Base-by-base conservation (phyloP, 176 grass and related monocot species). In the Calamus simplicifolius region DNA sequence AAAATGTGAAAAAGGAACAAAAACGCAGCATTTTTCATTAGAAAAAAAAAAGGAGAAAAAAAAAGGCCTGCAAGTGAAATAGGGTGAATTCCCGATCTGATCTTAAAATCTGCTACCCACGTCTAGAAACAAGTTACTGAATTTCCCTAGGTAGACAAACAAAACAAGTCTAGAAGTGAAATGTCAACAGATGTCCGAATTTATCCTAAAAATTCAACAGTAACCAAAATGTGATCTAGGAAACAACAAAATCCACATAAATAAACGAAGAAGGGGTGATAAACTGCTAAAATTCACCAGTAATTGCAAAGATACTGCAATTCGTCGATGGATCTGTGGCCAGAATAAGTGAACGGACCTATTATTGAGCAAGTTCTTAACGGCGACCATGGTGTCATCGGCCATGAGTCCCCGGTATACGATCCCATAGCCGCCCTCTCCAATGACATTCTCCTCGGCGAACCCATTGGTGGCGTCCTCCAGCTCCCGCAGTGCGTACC, bases 321-420 rank as follows among this genome's bases (percentile, higher is more conserved):
- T 43, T 43, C 35, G 21, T 27, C 21, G 57, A 28, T 15, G 12
- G 14, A 17, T 59, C 1, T 4, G 5, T 5, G 14, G 27, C 1
- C 5, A 4, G 3, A 18, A 28, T 23, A 23, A 59, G 17, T 28
- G 56, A 12, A 26, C 27, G 6, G 2, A 90, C 92, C 92, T 80
- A 69, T 91, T 91, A 62, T 97, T 97, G 74, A 85, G 83, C 62
- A 97, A 83, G 69, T 82, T 88, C 73, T 97, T 97, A 58, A 97
- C 69, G 73, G 92, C 92, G 63, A 91, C 80, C 59, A 67, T 60
- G 75, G 80, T 82, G 52, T 64, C 60, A 81, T 97, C 81, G 3
- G 63, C 38, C 38, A 97, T 65, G 21, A 82, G 72, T 25, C 92
- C 92, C 19, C 57, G 82, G 71, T 85, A 97, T 8, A 97, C 92